Evolutionary conservation across 2,329 filamentous ascomycete species (phyloP).

Genomic region (Colletotrichum echinochloae): DNA sequence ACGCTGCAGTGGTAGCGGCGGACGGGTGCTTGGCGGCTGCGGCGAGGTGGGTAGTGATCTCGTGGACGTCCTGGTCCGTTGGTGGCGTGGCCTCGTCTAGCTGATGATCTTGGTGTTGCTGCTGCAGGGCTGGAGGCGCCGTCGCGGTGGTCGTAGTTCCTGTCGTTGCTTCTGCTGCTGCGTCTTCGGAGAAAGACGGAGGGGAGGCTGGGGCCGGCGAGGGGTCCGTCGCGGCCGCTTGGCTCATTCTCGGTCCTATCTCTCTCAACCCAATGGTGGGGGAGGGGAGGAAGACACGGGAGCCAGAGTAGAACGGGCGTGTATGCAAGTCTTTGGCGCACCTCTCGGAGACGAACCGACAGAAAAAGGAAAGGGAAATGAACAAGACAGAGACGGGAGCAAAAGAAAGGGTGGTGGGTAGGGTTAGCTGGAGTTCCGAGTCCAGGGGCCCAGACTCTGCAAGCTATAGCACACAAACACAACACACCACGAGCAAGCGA

Average conservation of each 20-base stretch:
- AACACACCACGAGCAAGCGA: slow-evolving; percentile 9
- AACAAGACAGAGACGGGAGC: background rate
- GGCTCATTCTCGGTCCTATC: slow-evolving; percentile 41
- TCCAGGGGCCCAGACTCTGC: background rate
- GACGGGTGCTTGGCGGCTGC: slow-evolving; percentile 37
- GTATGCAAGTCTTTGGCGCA: slow-evolving; percentile 11
- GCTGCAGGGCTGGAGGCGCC: slow-evolving; percentile 34
- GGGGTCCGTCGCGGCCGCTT: slow-evolving; percentile 43
- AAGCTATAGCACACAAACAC: background rate
- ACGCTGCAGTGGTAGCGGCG: slow-evolving; percentile 30
- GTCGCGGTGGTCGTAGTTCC: slow-evolving; percentile 14
- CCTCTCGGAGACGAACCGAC: background rate
- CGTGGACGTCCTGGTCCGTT: slow-evolving; percentile 39
- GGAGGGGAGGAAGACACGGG: background rate
- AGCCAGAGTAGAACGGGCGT: background rate
- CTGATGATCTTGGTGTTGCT: slow-evolving; percentile 2
- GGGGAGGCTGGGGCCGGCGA: slow-evolving; percentile 40
- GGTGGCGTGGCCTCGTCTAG: slow-evolving; percentile 32
- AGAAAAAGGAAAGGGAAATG: background rate
- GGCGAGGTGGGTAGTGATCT: slow-evolving; percentile 40
- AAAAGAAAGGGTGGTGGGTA: slow-evolving; percentile 1
- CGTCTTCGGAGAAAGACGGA: slow-evolving; percentile 39
- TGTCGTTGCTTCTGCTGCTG: slow-evolving; percentile 19
- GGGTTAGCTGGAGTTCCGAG: slow-evolving; percentile 3
- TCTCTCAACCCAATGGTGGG: background rate